phyloP scores from a whole-genome alignment of 768 basidiomycete genomes.

The Termitomyces sp. region DNA sequence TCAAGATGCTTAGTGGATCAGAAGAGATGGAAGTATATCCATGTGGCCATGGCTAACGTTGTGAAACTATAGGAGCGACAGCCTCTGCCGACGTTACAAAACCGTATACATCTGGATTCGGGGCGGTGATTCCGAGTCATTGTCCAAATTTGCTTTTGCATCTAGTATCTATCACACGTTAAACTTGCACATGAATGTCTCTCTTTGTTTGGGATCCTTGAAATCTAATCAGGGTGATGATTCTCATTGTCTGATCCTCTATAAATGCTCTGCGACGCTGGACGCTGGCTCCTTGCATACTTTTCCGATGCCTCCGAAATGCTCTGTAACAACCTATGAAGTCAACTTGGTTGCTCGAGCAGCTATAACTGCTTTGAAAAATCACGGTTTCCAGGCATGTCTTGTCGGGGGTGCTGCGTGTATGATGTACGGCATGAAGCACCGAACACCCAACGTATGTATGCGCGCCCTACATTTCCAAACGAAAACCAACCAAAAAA shows the following conservation, averaged over 20 bases:
- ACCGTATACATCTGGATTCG: too few relatives aligned
- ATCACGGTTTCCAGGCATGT: slow-evolving; percentile 25
- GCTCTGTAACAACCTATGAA: slow-evolving; percentile 6
- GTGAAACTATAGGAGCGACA: too few relatives aligned
- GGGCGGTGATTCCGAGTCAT: too few relatives aligned
- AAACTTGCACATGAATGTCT: too few relatives aligned
- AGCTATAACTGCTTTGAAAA: slow-evolving; percentile 18
- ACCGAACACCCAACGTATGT: slow-evolving; percentile 29
- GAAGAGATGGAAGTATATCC: too few relatives aligned
- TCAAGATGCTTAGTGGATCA: too few relatives aligned
- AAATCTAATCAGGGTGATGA: background rate
- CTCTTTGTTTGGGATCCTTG: background rate
- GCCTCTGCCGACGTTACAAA: too few relatives aligned
- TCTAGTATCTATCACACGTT: too few relatives aligned
- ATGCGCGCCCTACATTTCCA: background rate
- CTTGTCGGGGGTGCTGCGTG: slow-evolving; percentile 37
- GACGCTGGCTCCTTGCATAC: too few relatives aligned
- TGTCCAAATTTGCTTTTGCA: too few relatives aligned
- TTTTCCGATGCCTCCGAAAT: background rate
- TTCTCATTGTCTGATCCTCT: background rate
- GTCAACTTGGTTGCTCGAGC: slow-evolving; percentile 21
- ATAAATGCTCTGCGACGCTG: background rate
- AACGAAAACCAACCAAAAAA: too few relatives aligned
- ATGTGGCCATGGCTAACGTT: too few relatives aligned
- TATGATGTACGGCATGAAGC: slow-evolving; percentile 29